phyloP scores from a whole-genome alignment of 306 rosid genomes.

The Cyamopsis tetragonoloba region DNA sequence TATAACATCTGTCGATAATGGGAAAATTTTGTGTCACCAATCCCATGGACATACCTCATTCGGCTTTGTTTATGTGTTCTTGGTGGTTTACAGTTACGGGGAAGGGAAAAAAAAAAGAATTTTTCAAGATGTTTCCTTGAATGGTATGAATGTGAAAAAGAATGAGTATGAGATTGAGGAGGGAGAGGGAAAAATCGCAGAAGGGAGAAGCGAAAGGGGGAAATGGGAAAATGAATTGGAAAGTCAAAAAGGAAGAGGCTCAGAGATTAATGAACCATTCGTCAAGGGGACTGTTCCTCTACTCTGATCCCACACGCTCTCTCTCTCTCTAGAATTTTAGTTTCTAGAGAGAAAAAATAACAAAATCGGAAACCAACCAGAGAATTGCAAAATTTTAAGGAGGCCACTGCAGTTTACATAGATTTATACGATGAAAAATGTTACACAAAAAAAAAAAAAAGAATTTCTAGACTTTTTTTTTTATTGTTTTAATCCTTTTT shows the following conservation, averaged over 20 bases:
- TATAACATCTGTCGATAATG: neutral
- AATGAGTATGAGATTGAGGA: neutral
- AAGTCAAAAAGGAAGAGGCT: constrained; percentile 23
- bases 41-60: neutral
- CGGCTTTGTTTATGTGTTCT: neutral
- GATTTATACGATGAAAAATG: constrained; percentile 23
- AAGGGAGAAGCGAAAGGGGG: neutral
- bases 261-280: constrained; percentile 1
- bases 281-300: neutral
- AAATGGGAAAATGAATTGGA: constrained; percentile 13
- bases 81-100: neutral
- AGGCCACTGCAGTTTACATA: constrained; percentile 9
- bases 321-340: constrained; percentile 13
- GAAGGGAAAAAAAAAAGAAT: neutral
- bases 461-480: neutral
- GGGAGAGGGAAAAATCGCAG: neutral
- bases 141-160: neutral
- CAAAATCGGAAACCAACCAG: neutral
- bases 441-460: neutral
- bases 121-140: neutral
- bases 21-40: neutral
- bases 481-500: too few relatives aligned
- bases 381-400: constrained; percentile 20
- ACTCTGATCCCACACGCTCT: constrained; percentile 24
- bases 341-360: constrained; percentile 16